These are phyloP conservation scores for Rubia peregrina DNA, from an alignment of 305 asterid species.

Conservation along the genomic window DNA sequence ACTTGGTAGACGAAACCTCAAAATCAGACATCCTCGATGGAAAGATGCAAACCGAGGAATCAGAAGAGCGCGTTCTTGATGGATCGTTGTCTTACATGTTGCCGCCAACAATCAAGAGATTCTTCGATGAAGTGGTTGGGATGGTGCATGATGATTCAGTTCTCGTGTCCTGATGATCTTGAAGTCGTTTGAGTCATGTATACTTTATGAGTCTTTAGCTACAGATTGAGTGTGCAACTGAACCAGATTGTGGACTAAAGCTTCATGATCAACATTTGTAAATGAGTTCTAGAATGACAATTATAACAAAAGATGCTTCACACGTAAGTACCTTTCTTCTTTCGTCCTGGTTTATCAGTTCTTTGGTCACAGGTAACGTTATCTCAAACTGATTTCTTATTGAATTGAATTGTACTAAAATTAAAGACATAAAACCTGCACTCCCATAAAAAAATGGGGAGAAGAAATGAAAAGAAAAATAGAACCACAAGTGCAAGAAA, in stretches of 20 bases:
- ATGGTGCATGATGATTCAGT: conserved; percentile 5
- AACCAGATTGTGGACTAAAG: not conserved
- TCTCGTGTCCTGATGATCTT: not conserved
- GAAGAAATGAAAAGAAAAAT: too few relatives aligned
- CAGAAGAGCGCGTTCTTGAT: conserved; percentile 1
- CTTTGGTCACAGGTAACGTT: too few relatives aligned
- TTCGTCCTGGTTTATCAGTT: not conserved
- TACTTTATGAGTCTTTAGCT: not conserved
- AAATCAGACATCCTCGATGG: not conserved
- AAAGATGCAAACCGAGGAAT: not conserved
- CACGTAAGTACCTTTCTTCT: not conserved
- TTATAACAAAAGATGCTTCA: not conserved
- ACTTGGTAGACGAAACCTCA: conserved; percentile 25
- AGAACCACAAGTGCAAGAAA: too few relatives aligned
- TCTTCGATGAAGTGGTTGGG: conserved; percentile 18
- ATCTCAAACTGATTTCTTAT: too few relatives aligned
- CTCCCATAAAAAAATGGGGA: too few relatives aligned
- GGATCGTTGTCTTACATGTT: conserved; percentile 4
- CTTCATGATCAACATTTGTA: not conserved
- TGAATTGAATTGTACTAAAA: too few relatives aligned
- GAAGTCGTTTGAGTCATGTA: not conserved
- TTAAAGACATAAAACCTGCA: too few relatives aligned
- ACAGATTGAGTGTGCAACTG: not conserved
- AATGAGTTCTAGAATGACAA: not conserved
- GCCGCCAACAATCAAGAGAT: conserved; percentile 16